A percentile compares a stretch with the other conserved stretches of the same genome.
Evolutionary conservation across 192 early-diverging fungal species (phyloP).

Genomic region (Chytriomyces sp.): DNA sequence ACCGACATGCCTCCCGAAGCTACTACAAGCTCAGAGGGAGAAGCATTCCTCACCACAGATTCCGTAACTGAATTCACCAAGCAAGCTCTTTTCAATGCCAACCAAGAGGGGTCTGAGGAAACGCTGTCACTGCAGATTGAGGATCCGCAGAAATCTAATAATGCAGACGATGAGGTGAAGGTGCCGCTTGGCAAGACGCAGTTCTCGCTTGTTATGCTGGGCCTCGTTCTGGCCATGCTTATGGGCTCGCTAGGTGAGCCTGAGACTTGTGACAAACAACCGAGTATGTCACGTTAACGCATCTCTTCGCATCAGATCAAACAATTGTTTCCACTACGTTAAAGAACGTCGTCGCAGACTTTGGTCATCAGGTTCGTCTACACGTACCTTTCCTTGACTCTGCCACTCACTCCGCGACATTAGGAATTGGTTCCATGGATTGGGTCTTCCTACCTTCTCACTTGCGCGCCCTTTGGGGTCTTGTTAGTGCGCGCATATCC

Average conservation of each 20-base stretch:
- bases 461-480: not conserved
- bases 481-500: not conserved
- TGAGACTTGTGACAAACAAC: not conserved
- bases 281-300: not conserved
- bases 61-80: too few species aligned
- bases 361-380: constrained; percentile 1
- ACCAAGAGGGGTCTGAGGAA: too few species aligned
- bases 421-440: constrained; percentile 81
- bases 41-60: too few species aligned
- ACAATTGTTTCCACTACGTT: constrained; percentile 28
- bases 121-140: too few species aligned
- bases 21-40: too few species aligned
- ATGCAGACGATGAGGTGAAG: not conserved
- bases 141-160: too few species aligned
- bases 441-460: constrained; percentile 31
- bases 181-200: not conserved
- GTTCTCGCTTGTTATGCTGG: too few species aligned
- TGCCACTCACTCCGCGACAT: too few species aligned
- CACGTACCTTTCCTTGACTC: too few species aligned
- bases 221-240: constrained; percentile 51
- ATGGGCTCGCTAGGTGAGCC: not conserved
- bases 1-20: too few species aligned
- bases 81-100: too few species aligned
- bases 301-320: not conserved
- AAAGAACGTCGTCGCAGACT: constrained; percentile 19